Conservation (phyloP, 2,329 filamentous ascomycete species). For the Dactylellina sp. region DNA sequence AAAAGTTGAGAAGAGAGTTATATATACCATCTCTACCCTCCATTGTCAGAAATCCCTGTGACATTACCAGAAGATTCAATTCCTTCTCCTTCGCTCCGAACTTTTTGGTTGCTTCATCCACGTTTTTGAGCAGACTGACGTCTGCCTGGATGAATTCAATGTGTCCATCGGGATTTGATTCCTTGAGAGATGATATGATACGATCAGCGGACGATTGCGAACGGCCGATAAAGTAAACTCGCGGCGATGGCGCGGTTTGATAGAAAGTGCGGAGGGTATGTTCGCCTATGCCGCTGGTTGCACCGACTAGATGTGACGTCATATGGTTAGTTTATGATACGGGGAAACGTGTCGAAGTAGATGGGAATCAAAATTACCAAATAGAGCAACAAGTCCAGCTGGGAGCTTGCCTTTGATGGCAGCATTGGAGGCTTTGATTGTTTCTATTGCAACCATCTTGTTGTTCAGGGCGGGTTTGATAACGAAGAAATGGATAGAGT, state of each 20-base stretch:
- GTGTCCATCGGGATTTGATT: slow-evolving; percentile 65
- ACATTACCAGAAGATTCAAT: slow-evolving; percentile 68
- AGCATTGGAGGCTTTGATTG: slow-evolving; percentile 44
- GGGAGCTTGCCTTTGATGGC: slow-evolving; percentile 62
- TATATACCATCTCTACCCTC: slow-evolving; percentile 62
- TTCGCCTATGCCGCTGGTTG: slow-evolving; percentile 70
- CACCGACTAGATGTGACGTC: slow-evolving; percentile 64
- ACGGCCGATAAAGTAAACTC: slow-evolving; percentile 69
- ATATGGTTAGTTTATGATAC: not conserved
- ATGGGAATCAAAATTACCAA: slow-evolving; percentile 61
- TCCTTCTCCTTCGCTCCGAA: slow-evolving; percentile 65
- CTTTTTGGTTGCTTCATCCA: slow-evolving; percentile 67
- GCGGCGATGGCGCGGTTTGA: slow-evolving; percentile 64
- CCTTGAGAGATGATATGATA: slow-evolving; percentile 65
- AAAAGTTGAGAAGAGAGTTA: too few relatives aligned
- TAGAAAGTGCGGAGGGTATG: slow-evolving; percentile 67
- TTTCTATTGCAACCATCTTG: slow-evolving; percentile 48
- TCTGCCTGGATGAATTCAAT: slow-evolving; percentile 68
- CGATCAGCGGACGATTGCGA: slow-evolving; percentile 63
- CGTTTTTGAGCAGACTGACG: slow-evolving; percentile 67
- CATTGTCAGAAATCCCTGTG: slow-evolving; percentile 64
- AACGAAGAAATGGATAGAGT: not conserved
- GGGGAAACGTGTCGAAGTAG: slow-evolving; percentile 62
- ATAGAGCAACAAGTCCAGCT: slow-evolving; percentile 64
- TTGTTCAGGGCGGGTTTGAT: not conserved